phyloP scores from a whole-genome alignment of 1,284 basidiomycete genomes.

The Ustilago shanxiensis region DNA sequence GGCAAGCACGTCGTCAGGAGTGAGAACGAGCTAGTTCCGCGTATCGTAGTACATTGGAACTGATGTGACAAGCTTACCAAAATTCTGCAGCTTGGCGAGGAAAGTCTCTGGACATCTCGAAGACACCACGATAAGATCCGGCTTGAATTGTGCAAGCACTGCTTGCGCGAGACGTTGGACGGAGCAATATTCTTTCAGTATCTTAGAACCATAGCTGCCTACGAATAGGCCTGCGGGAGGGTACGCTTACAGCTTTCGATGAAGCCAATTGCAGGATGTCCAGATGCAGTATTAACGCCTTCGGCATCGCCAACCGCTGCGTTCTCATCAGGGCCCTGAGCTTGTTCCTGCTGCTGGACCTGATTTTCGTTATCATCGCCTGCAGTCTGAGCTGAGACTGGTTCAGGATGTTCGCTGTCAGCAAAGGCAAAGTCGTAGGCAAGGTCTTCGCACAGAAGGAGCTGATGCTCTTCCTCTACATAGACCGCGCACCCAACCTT shows the following conservation, averaged over 20 bases:
- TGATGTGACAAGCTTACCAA: constrained; percentile 12
- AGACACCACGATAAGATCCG: constrained; percentile 31
- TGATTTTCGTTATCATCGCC: background rate
- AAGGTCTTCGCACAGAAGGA: constrained; percentile 48
- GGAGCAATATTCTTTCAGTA: background rate
- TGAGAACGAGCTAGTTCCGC: background rate
- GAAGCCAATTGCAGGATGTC: constrained; percentile 12
- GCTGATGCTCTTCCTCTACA: constrained; percentile 33
- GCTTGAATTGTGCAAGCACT: constrained; percentile 45
- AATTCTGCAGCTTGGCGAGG: constrained; percentile 16
- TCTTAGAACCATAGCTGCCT: background rate
- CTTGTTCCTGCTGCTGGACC: background rate
- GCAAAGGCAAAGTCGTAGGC: constrained; percentile 30
- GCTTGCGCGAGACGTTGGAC: background rate
- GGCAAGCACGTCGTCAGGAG: background rate
- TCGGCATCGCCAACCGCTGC: background rate
- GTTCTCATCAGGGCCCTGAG: background rate
- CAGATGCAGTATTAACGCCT: background rate
- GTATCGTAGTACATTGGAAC: background rate
- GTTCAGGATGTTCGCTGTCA: background rate
- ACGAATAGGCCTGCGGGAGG: background rate
- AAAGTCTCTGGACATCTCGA: constrained; percentile 30
- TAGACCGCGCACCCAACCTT: constrained; percentile 36
- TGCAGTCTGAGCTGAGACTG: background rate
- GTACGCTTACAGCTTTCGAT: constrained; percentile 34